Conservation (phyloP, 2,329 filamentous ascomycete species). For the Fusarium succisae region DNA sequence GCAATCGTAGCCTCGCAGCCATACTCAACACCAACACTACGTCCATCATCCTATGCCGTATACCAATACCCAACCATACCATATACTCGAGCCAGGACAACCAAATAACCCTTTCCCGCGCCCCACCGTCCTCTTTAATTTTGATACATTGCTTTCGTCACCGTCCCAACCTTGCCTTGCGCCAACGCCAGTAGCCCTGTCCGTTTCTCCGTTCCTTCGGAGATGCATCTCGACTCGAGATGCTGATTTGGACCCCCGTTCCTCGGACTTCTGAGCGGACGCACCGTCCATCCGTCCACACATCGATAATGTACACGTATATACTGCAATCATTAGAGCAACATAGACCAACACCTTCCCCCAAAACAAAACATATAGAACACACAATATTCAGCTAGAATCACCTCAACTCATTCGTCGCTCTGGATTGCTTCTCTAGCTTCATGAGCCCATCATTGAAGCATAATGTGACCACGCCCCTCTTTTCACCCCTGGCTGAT, state of each 20-base stretch:
- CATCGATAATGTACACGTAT: slow-evolving; percentile 42
- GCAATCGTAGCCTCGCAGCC: slow-evolving; percentile 21
- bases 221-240: slow-evolving; percentile 26
- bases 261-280: background rate
- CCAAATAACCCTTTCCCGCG: slow-evolving; percentile 31
- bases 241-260: slow-evolving; percentile 10
- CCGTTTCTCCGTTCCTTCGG: slow-evolving; percentile 19
- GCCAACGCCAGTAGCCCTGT: slow-evolving; percentile 40
- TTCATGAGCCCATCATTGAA: background rate
- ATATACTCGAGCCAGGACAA: slow-evolving; percentile 38
- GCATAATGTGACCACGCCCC: background rate
- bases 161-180: slow-evolving; percentile 35
- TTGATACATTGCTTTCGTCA: slow-evolving; percentile 42
- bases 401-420: background rate
- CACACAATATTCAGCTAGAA: slow-evolving; percentile 14
- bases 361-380: slow-evolving; percentile 14
- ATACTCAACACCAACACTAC: slow-evolving; percentile 13
- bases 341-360: slow-evolving; percentile 11
- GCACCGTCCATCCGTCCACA: background rate
- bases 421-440: background rate
- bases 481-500: slow-evolving; percentile 15
- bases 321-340: slow-evolving; percentile 35
- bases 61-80: slow-evolving; percentile 38
- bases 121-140: slow-evolving; percentile 34
- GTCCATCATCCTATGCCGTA: slow-evolving; percentile 19